Evolutionary conservation across 2,329 filamentous ascomycete species (phyloP).

Genomic region (Purpureocillium lavendulum): DNA sequence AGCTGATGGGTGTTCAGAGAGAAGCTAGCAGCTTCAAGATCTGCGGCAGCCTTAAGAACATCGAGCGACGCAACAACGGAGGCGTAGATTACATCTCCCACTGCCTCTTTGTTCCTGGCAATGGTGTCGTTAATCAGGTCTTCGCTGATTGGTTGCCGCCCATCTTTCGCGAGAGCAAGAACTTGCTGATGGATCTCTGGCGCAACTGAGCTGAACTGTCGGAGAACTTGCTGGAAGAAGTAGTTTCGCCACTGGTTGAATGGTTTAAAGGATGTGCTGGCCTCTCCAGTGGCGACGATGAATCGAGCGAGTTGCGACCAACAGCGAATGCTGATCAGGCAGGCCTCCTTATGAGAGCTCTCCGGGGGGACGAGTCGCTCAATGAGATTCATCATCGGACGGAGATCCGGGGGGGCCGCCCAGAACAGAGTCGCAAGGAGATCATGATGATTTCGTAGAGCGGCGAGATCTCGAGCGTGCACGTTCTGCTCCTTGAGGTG

Average conservation of each 20-base stretch:
- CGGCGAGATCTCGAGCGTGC: conserved; percentile 52
- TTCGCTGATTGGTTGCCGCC: conserved; percentile 31
- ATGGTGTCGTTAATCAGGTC: conserved; percentile 42
- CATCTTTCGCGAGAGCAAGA: conserved; percentile 36
- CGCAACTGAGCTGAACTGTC: conserved; percentile 48
- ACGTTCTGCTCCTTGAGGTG: conserved; percentile 55
- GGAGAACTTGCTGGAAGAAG: conserved; percentile 48
- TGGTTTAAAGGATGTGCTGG: conserved; percentile 39
- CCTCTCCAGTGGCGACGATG: conserved; percentile 37
- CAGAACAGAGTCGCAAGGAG: conserved; percentile 59
- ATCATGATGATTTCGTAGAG: conserved; percentile 61
- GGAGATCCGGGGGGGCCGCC: conserved; percentile 46
- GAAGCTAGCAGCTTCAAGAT: conserved; percentile 38
- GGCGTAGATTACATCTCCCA: conserved; percentile 43
- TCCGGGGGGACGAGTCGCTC: conserved; percentile 51
- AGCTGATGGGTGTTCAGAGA: conserved; percentile 42
- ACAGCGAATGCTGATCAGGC: conserved; percentile 52
- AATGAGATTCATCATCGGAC: conserved; percentile 45
- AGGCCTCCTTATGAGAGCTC: conserved; percentile 58
- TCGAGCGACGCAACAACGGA: conserved; percentile 41
- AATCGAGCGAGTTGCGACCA: conserved; percentile 57
- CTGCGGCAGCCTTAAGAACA: conserved; percentile 36
- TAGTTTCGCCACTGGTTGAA: conserved; percentile 42
- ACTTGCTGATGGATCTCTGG: conserved; percentile 49
- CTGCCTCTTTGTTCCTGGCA: conserved; percentile 40